Evolutionary conservation across 768 basidiomycete species (phyloP), one percentile per base, ranked within the genome.

Genomic region (Lanmaoa rubissima): DNA sequence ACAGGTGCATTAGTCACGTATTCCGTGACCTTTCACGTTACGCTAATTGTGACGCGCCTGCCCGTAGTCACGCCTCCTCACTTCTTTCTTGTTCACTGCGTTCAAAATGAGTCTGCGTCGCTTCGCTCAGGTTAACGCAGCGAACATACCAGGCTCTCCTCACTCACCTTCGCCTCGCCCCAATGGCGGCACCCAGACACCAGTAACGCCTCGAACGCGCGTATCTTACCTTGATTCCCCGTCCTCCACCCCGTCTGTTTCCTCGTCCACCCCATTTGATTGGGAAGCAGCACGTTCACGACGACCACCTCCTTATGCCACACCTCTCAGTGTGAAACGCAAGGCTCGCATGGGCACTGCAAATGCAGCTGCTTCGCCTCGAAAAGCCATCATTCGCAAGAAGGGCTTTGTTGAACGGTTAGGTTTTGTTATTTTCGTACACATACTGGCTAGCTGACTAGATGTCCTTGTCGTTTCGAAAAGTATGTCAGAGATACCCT

Each of bases 201-300:
- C 82, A 7, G 73, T 70, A 16, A 79, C 78, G 3, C 73, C 81
- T 67, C 68, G 74, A 68, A 60, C 73, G 14, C 81, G 82, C 34
- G 76, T 86, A 63, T 78, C 80, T 60, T 64, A 78, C 63, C 71
- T 84, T 69, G 77, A 85, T 41, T 88, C 81, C 11, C 90, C 81
- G 4, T 83, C 82, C 36, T 73, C 80, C 2, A 85, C 87, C 0
- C 85, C 88, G 5, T 92, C 91, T 4, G 77, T 88, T 46, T 90
- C 90, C 6, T 86, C 88, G 1, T 86, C 87, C 8, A 71, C 79
- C 10, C 88, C 91, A 1, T 94, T 94, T 64, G 91, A 94, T 74
- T 93, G 92, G 92, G 87, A 89, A 32, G 91, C 92, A 0, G 92
- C 85, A 13, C 78, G 87, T n/a, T 78, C 82, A 1, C 77, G 81